Base-by-base conservation (phyloP, 176 grass and related monocot species). In the Melocanna baccifera region DNA sequence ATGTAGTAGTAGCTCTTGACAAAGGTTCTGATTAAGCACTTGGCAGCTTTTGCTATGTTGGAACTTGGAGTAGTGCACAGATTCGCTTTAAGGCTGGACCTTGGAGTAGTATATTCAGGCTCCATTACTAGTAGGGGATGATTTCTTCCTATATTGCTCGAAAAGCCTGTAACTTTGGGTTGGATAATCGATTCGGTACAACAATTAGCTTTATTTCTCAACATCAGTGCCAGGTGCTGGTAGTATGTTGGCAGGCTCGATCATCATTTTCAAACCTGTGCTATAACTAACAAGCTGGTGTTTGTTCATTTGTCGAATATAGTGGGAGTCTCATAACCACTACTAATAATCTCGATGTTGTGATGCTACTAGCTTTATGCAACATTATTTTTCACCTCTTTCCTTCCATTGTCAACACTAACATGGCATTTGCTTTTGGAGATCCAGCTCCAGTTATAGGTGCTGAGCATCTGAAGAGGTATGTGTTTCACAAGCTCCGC, bases 381-480 rank as follows among this genome's bases (percentile, higher is more conserved):
- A 2, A 18, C 20, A 62, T 71, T 66, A 48, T 0, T 62, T 28
- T 7, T 7, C 39, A 20, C 1, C 1, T 6, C 34, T 20, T 78
- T 71, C 13, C 41, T 13, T 20, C n/a, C 16, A 10, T 1, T 69
- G 4, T 25, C 52, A 46, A 25, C 26, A 15, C n/a, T 77, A 64
- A 48, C 7, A 47, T 72, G 34, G 2, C 8, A 51, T 75, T 88
- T 70, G 34, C 41, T 87, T 43, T 76, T 73, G 5, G 73, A 78
- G 59, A 85, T 94, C 32, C 91, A 99, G 93, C 96, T 79, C 62
- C 74, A 85, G 85, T 88, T 74, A 87, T 99, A 67, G 89, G 79
- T 22, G 83, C 84, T 79, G 93, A 91, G n/a, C 93, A 88, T 25
- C 92, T 99, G 65, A 99, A 94, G 91, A 92, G 84, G 68, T 94